These are phyloP conservation scores for Beauveria sp. DNA, from an alignment of 2,329 filamentous ascomycete genomes.

Conservation along the genomic window DNA sequence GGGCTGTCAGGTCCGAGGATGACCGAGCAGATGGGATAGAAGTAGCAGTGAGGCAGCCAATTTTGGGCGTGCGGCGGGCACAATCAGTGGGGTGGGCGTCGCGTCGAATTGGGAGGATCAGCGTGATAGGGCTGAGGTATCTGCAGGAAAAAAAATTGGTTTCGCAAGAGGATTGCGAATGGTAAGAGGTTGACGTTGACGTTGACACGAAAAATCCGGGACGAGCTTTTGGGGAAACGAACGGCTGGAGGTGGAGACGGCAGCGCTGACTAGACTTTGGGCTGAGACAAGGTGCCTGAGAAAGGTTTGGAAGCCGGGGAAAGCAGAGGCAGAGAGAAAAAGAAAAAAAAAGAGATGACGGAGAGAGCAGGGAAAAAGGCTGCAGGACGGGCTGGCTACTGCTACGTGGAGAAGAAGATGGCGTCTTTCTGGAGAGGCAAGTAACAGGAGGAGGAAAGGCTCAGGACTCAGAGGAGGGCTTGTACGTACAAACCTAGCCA, in stretches of 20 bases:
- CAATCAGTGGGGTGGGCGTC: neutral
- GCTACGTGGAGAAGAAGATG: too few species aligned
- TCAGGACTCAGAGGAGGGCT: too few species aligned
- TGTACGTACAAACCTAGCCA: too few species aligned
- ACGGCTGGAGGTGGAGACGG: slow-evolving; percentile 1
- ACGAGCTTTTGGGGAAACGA: neutral
- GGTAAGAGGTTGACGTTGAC: slow-evolving; percentile 6
- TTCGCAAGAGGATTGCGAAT: slow-evolving; percentile 9
- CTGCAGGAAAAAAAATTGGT: neutral
- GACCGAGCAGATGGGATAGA: neutral
- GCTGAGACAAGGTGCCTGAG: neutral
- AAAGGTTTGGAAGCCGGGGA: neutral
- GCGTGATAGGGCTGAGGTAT: neutral
- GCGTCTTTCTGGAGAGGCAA: too few species aligned
- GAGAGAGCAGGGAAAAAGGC: too few species aligned
- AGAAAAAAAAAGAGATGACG: too few species aligned
- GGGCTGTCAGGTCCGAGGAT: neutral
- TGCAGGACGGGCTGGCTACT: too few species aligned
- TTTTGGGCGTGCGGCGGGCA: neutral
- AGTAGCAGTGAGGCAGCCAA: neutral
- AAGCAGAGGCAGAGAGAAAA: too few species aligned
- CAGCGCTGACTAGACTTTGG: neutral
- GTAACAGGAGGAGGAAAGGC: too few species aligned
- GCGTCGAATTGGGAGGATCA: neutral
- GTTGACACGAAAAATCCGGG: neutral